A percentile compares a stretch with the other conserved stretches of the same genome.
phyloP scores from a whole-genome alignment of 164 flowering plant species.

The Aristolochia contorta region DNA sequence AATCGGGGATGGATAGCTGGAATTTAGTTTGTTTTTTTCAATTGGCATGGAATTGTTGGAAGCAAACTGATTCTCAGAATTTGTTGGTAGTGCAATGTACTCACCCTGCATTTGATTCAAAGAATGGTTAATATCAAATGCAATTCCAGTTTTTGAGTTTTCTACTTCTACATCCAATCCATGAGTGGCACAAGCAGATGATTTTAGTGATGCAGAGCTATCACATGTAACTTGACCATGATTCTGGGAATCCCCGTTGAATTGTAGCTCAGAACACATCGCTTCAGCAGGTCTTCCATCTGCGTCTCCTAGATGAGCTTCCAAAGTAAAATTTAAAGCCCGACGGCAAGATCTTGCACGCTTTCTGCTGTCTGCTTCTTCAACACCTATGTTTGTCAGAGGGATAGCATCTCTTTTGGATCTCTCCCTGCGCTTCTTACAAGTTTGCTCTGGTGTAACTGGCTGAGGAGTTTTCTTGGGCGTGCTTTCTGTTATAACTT shows the following conservation, averaged over 20 bases:
- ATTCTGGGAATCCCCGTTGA: background rate
- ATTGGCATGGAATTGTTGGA: too few relatives aligned
- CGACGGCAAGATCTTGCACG: constrained; percentile 37
- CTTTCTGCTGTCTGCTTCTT: constrained; percentile 2
- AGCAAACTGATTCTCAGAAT: background rate
- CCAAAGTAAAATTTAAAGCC: constrained; percentile 26
- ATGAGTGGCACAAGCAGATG: constrained; percentile 5
- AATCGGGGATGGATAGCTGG: constrained; percentile 3
- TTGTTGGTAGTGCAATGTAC: constrained; percentile 12
- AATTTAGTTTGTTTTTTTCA: too few relatives aligned
- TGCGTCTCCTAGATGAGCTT: constrained; percentile 14
- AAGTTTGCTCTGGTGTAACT: constrained; percentile 3
- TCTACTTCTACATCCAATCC: constrained; percentile 16
- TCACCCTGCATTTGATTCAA: constrained; percentile 11
- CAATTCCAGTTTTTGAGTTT: constrained; percentile 15
- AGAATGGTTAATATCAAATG: constrained; percentile 25
- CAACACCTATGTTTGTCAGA: constrained; percentile 2
- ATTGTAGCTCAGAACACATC: background rate
- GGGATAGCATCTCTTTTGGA: constrained; percentile 2
- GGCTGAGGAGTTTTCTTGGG: constrained; percentile 32
- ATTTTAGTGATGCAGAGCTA: constrained; percentile 1
- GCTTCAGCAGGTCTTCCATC: background rate
- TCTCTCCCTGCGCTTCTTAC: constrained; percentile 5
- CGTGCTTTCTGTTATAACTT: constrained; percentile 49
- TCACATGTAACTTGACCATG: background rate